Evolutionary conservation across 2,329 filamentous ascomycete genomes (phyloP), one percentile per base, ranked within the genome.

Genomic region (Aspergillus bombycis): DNA sequence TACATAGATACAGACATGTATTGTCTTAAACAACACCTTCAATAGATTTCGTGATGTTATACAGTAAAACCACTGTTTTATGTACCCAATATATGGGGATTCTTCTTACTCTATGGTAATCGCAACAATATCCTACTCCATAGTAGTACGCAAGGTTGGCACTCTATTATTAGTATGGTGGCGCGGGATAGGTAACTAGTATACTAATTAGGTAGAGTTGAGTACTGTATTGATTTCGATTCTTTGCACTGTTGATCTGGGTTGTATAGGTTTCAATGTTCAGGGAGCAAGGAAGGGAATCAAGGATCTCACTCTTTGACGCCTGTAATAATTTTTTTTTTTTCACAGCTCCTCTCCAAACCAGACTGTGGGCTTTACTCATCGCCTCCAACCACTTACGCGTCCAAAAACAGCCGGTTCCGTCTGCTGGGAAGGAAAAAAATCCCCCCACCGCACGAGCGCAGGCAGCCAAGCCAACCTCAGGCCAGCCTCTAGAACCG

Each of bases 331-430:
- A 19, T 41, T 19, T 41, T 23, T 26, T 23, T 46, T 14, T 46
- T 46, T 5, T 23, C 26, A 4, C 48, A n/a, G 46, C 3, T 32
- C 14, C 7, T 10, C 46, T 21, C 26, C 46, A n/a, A 52, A 52
- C 26, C 26, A 52, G 48, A 32, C 16, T 19, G 26, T 52, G 48
- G 48, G 23, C 34, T 50, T 50, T 50, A 30, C 9, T 32, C 16
- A 52, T 52, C 48, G 61, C 53, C 62, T 67, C 64, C 52, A 62
- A 48, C 63, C 59, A 67, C 64, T 67, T 68, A 70, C 68, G 68
- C 68, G 68, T 70, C 67, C 67, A 68, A 64, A 67, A 68, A 61
- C 67, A 60, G 57, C 63, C 67, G 63, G 68, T 63, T 69, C 62
- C 64, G 65, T 66, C 60, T 61, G 48, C 41, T 45, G 50, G 56